Conservation (phyloP, 2,329 filamentous ascomycete species). For the Colletotrichum godetiae region DNA sequence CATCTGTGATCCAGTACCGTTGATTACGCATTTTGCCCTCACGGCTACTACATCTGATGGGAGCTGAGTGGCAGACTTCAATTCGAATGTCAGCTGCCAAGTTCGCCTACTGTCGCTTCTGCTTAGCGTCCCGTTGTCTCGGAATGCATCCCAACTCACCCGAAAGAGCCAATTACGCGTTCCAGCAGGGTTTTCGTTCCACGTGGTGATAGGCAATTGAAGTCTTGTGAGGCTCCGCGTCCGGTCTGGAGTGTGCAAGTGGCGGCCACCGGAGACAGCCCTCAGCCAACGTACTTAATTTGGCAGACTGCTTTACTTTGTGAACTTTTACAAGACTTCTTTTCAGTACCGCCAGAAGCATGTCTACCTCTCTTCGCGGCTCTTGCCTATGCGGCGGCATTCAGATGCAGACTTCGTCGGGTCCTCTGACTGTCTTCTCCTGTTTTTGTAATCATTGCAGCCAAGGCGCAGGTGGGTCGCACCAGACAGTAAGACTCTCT, state of each 20-base stretch:
- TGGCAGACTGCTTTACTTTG: too few relatives aligned
- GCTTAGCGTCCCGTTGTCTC: not conserved
- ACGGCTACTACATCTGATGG: too few relatives aligned
- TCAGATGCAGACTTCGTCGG: constrained; percentile 11
- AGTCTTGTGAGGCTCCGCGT: not conserved
- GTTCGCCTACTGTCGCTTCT: not conserved
- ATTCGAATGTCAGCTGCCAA: not conserved
- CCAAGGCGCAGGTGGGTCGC: constrained; percentile 30
- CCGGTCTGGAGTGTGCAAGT: not conserved
- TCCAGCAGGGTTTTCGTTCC: not conserved
- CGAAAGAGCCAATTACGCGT: not conserved
- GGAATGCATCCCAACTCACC: not conserved
- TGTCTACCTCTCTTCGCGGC: constrained; percentile 29
- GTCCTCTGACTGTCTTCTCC: constrained; percentile 31
- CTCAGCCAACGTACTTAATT: too few relatives aligned
- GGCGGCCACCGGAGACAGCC: not conserved
- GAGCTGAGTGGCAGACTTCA: not conserved
- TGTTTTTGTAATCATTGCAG: constrained; percentile 37
- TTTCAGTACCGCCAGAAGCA: not conserved
- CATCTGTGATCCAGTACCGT: too few relatives aligned
- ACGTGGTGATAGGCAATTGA: not conserved
- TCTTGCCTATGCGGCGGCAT: constrained; percentile 35
- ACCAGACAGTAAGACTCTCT: constrained; percentile 31
- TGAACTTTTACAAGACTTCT: not conserved
- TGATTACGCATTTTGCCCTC: too few relatives aligned